Conservation (phyloP, 345 rosid species). For the Camelina neglecta region DNA sequence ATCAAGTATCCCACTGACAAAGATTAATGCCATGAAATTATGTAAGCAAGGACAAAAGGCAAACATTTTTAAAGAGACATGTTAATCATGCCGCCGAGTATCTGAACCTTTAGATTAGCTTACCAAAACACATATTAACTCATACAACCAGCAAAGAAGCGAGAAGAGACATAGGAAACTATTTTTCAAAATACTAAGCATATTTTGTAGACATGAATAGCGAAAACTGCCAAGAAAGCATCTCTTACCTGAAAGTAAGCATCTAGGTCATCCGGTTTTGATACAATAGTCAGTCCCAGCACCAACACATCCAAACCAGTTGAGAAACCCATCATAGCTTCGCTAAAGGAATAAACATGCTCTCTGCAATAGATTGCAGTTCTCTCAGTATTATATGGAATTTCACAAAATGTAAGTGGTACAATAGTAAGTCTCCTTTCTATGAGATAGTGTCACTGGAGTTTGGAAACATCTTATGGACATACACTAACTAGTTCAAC, state of each 20-base stretch:
- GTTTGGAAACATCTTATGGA: constrained; percentile 18
- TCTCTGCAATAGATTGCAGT: constrained; percentile 63
- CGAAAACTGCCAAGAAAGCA: constrained; percentile 32
- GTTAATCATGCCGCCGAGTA: constrained; percentile 22
- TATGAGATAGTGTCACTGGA: background rate
- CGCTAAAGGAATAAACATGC: constrained; percentile 61
- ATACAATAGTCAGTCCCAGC: constrained; percentile 55
- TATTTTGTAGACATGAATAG: constrained; percentile 20
- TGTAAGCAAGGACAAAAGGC: constrained; percentile 31
- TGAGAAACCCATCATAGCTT: constrained; percentile 55
- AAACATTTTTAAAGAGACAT: constrained; percentile 10
- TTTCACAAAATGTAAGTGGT: constrained; percentile 25
- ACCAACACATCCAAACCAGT: constrained; percentile 58
- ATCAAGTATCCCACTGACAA: constrained; percentile 22
- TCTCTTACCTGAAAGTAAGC: constrained; percentile 68
- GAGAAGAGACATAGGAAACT: constrained; percentile 22
- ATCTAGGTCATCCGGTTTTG: constrained; percentile 63
- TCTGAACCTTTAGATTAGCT: constrained; percentile 25
- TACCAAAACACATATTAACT: constrained; percentile 19
- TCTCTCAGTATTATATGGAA: constrained; percentile 33
- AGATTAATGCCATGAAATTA: constrained; percentile 18
- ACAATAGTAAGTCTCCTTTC: constrained; percentile 7
- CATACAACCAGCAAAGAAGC: background rate
- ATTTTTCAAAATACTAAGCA: background rate
- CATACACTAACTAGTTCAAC: constrained; percentile 3